phyloP scores from a whole-genome alignment of 257 asterid species.

The Paulownia fortunei region DNA sequence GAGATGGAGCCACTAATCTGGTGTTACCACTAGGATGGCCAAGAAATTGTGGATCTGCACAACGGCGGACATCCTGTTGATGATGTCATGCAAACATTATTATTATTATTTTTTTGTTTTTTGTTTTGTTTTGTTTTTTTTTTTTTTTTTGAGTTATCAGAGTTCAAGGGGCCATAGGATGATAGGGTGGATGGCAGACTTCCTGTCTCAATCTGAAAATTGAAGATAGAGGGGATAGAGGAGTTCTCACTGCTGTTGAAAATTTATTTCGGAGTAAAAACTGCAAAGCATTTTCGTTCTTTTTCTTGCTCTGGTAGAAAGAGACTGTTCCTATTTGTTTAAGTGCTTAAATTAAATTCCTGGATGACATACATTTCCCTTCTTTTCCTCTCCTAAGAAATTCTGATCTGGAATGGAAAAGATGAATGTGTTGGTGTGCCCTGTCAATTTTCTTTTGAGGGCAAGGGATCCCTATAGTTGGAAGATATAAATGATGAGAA shows the following conservation, averaged over 20 bases:
- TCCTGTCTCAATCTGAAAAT: not conserved
- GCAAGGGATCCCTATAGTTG: not conserved
- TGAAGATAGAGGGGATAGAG: too few relatives aligned
- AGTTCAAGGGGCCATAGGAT: not conserved
- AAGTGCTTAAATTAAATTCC: not conserved
- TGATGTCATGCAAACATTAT: not conserved
- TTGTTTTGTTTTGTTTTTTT: too few relatives aligned
- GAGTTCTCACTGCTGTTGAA: not conserved
- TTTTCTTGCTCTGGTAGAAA: not conserved
- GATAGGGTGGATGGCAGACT: not conserved
- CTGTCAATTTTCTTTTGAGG: not conserved
- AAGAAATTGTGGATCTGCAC: not conserved
- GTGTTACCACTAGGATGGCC: not conserved
- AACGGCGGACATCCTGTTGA: not conserved
- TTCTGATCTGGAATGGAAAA: too few relatives aligned
- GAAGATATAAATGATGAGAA: not conserved
- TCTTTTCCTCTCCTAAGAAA: not conserved
- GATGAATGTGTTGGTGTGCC: not conserved
- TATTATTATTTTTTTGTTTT: too few relatives aligned
- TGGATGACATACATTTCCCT: not conserved
- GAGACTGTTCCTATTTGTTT: not conserved
- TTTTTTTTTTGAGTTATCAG: too few relatives aligned
- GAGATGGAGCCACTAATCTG: not conserved
- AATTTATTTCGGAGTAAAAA: not conserved
- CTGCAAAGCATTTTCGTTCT: not conserved